Conservation (phyloP, 306 rosid species). For the Prosopis cineraria region DNA sequence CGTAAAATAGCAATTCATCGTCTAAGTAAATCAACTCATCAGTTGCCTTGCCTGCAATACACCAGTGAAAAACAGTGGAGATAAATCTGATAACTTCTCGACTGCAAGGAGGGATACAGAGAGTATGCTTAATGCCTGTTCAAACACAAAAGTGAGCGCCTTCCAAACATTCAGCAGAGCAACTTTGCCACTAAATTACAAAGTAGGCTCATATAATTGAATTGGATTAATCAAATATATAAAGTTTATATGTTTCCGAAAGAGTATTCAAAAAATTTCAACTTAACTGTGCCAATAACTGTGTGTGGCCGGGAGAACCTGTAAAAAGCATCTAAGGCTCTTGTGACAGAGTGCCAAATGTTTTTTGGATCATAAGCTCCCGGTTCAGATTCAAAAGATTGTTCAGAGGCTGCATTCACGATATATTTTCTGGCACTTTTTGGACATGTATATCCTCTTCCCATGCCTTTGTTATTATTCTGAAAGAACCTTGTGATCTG, state of each 20-base stretch:
- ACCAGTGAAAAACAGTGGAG: conserved; percentile 81
- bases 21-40: conserved; percentile 22
- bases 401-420: conserved; percentile 67
- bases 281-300: conserved; percentile 94
- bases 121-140: conserved; percentile 87
- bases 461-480: conserved; percentile 30
- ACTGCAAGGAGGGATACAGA: conserved; percentile 94
- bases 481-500: conserved; percentile 38
- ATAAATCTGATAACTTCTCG: conserved; percentile 69
- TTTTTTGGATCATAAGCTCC: conserved; percentile 53
- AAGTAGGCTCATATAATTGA: background rate
- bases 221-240: background rate
- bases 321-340: conserved; percentile 72
- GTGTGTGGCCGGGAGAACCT: conserved; percentile 98
- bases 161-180: conserved; percentile 12
- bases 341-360: conserved; percentile 39
- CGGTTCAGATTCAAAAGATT: conserved; percentile 72
- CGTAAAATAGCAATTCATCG: background rate
- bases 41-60: conserved; percentile 72
- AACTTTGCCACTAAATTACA: conserved; percentile 2
- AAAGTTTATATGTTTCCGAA: conserved; percentile 6
- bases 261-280: conserved; percentile 17
- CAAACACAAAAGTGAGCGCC: conserved; percentile 32
- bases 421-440: conserved; percentile 33
- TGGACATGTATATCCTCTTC: conserved; percentile 37